Percentiles rank a stretch among this genome's conserved stretches.
These are phyloP conservation scores for Oropetium thomaeum DNA, from an alignment of 176 grass and related monocot genomes.

Conservation along the genomic window DNA sequence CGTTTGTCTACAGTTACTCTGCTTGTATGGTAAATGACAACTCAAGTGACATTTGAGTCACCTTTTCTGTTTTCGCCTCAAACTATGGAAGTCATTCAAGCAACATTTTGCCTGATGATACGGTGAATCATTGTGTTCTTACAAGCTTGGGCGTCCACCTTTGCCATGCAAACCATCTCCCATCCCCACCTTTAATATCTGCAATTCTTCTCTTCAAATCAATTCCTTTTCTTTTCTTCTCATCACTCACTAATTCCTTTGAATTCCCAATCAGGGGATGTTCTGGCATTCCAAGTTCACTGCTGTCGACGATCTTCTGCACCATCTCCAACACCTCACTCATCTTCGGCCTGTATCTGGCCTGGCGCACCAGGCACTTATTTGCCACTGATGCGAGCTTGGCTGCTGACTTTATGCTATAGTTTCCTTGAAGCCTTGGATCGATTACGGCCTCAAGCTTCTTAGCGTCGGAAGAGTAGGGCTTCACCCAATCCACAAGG, in stretches of 20 bases:
- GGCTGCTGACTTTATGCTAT: constrained; percentile 51
- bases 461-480: constrained; percentile 54
- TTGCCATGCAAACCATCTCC: constrained; percentile 60
- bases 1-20: constrained; percentile 18
- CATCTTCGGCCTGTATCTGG: constrained; percentile 78
- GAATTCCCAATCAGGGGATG: constrained; percentile 41
- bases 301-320: constrained; percentile 63
- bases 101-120: constrained; percentile 10
- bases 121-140: constrained; percentile 62
- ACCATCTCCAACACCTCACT: constrained; percentile 90
- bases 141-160: constrained; percentile 79
- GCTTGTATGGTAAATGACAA: not conserved
- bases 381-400: constrained; percentile 74
- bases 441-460: constrained; percentile 70
- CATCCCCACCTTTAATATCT: constrained; percentile 55
- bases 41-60: constrained; percentile 17
- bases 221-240: constrained; percentile 53
- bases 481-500: constrained; percentile 85
- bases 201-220: constrained; percentile 57
- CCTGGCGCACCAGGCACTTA: constrained; percentile 66
- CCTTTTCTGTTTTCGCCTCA: constrained; percentile 7
- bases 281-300: constrained; percentile 49
- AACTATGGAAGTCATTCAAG: constrained; percentile 21
- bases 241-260: constrained; percentile 26
- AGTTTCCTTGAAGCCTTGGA: constrained; percentile 68